These are phyloP conservation scores for Sphenostylis stenocarpa DNA, from an alignment of 306 rosid genomes.

Conservation along the genomic window DNA sequence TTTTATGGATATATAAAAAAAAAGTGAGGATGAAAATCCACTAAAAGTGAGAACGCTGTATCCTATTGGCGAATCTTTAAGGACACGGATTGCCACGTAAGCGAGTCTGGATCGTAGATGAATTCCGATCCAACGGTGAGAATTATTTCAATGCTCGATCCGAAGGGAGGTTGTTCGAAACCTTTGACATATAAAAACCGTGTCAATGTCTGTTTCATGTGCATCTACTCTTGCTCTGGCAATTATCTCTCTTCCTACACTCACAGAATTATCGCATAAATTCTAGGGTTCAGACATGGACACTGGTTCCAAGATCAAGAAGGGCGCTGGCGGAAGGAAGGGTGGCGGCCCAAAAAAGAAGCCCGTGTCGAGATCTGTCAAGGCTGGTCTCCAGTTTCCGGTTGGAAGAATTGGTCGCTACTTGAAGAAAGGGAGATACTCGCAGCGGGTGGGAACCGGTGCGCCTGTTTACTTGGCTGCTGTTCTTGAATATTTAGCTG, in stretches of 20 bases:
- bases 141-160: background rate
- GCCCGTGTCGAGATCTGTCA: slow-evolving; percentile 54
- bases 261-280: background rate
- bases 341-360: slow-evolving; percentile 61
- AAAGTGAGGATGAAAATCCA: no score
- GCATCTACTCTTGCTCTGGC: no score
- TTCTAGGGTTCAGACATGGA: slow-evolving; percentile 41
- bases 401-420: slow-evolving; percentile 67
- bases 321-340: slow-evolving; percentile 59
- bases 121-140: slow-evolving; percentile 40
- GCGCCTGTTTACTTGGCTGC: slow-evolving; percentile 75
- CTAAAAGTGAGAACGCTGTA: background rate
- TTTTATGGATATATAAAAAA: no score
- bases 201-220: no score
- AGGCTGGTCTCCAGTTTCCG: slow-evolving; percentile 77
- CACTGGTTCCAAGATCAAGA: slow-evolving; percentile 43
- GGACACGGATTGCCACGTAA: slow-evolving; percentile 38
- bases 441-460: slow-evolving; percentile 60
- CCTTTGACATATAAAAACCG: background rate
- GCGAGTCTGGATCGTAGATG: slow-evolving; percentile 39
- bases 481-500: slow-evolving; percentile 66
- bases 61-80: slow-evolving; percentile 42
- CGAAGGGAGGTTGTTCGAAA: background rate
- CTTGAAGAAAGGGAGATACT: slow-evolving; percentile 64
- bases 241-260: background rate